Evolutionary conservation across 139 green algal genomes (phyloP).

Genomic region (Closterium sp.): DNA sequence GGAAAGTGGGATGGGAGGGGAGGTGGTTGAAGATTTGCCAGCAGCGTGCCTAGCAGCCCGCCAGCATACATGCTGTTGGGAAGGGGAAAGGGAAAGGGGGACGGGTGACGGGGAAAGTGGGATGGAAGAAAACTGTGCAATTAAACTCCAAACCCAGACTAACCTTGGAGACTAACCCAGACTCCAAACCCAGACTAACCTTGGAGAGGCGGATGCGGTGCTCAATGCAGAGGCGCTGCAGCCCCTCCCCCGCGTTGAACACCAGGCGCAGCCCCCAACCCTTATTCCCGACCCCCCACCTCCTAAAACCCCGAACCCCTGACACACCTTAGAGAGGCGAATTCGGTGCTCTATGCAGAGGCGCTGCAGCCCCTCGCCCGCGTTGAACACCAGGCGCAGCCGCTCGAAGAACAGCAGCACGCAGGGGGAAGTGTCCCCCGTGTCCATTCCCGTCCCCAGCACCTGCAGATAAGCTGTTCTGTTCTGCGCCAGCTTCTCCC

Average conservation of each 20-base stretch:
- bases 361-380: constrained; percentile 89
- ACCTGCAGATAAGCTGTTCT: constrained; percentile 21
- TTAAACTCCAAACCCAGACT: no score
- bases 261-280: constrained; percentile 68
- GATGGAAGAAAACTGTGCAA: no score
- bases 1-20: no score
- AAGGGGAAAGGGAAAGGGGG: not conserved
- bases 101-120: no score
- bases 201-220: constrained; percentile 72
- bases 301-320: constrained; percentile 23
- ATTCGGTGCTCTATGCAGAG: constrained; percentile 57
- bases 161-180: no score
- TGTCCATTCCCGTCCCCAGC: constrained; percentile 48
- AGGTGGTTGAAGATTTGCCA: no score
- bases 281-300: constrained; percentile 40
- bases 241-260: constrained; percentile 93
- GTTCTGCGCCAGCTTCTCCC: not conserved
- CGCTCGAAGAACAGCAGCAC: constrained; percentile 90
- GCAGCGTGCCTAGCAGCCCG: no score
- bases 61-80: no score
- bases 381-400: constrained; percentile 90
- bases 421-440: constrained; percentile 68
- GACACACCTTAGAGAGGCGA: not conserved
- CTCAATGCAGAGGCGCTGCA: constrained; percentile 84
- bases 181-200: no score